phyloP scores from a whole-genome alignment of 1,284 basidiomycete species.

The Puccinia hordei region DNA sequence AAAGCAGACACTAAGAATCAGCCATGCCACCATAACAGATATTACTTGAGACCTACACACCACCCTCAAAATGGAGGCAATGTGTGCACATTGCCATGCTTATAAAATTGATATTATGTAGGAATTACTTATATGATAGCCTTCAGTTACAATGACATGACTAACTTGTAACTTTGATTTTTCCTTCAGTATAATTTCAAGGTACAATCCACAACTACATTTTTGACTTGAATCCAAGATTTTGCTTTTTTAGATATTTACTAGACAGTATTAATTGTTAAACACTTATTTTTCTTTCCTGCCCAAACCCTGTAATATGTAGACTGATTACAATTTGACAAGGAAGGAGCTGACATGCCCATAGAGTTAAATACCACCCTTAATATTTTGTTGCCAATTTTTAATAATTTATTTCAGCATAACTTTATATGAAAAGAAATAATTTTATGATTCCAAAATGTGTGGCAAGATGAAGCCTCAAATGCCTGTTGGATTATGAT shows the following conservation, averaged over 20 bases:
- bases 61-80: too few relatives aligned
- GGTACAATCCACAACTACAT: neutral
- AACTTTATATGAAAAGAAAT: neutral
- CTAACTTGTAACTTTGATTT: neutral
- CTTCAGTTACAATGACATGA: neutral
- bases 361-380: neutral
- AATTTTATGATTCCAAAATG: neutral
- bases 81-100: too few relatives aligned
- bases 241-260: neutral
- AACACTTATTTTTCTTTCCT: neutral
- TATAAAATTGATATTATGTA: neutral
- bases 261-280: neutral
- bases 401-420: neutral
- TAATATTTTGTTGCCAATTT: neutral
- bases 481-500: neutral
- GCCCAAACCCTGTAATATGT: neutral
- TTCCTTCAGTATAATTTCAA: neutral
- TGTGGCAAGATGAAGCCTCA: neutral
- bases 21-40: too few relatives aligned
- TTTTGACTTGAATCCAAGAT: neutral
- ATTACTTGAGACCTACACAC: too few relatives aligned
- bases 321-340: neutral
- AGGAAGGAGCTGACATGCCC: neutral
- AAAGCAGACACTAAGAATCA: too few relatives aligned
- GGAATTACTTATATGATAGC: neutral